These are phyloP conservation scores for Amphicarpaea edgeworthii DNA, from an alignment of 306 rosid species.

Conservation along the genomic window DNA sequence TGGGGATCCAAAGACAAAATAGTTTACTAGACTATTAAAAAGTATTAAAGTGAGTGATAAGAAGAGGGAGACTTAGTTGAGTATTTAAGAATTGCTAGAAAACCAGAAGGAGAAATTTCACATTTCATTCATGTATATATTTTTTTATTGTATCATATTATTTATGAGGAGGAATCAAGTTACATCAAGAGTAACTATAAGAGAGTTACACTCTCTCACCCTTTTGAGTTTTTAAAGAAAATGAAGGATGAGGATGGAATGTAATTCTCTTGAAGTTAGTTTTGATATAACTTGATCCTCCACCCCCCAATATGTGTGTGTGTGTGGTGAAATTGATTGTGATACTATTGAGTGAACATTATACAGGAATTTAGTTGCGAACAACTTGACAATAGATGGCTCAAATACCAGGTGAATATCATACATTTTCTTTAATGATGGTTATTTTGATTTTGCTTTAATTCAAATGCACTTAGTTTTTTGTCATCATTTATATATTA, in stretches of 20 bases:
- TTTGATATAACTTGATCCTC: too few species aligned
- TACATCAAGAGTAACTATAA: too few species aligned
- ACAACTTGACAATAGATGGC: constrained; percentile 65
- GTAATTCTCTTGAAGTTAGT: too few species aligned
- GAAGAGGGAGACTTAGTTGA: neutral
- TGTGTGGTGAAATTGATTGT: neutral
- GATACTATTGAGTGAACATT: constrained; percentile 34
- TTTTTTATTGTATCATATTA: too few species aligned
- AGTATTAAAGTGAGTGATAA: neutral
- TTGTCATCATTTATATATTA: neutral
- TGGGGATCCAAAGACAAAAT: neutral
- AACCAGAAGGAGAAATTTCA: neutral
- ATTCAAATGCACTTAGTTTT: neutral
- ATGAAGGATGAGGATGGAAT: too few species aligned
- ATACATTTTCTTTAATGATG: neutral
- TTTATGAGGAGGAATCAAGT: too few species aligned
- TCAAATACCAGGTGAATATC: constrained; percentile 66
- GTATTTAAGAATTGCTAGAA: neutral
- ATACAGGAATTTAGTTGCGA: constrained; percentile 81
- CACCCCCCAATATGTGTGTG: neutral
- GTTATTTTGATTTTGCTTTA: neutral
- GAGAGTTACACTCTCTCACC: too few species aligned
- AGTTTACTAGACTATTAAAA: neutral
- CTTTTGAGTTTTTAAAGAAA: too few species aligned
- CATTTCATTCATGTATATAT: too few species aligned